Evolutionary conservation across 2,329 filamentous ascomycete species (phyloP).

Genomic region (Trichocomaceae sp.): DNA sequence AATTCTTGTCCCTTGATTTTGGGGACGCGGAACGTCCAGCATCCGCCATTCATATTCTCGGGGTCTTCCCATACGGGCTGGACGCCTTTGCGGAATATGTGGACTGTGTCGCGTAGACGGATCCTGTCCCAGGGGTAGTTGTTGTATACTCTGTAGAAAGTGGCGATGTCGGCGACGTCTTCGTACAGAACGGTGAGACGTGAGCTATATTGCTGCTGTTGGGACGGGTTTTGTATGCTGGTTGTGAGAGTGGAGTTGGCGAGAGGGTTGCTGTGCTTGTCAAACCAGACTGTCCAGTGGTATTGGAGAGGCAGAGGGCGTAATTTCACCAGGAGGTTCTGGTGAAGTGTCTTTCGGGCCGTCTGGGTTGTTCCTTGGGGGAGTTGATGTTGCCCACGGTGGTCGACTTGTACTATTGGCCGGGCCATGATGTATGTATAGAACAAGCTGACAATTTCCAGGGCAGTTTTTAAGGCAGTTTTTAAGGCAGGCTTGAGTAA

Average conservation of each 20-base stretch:
- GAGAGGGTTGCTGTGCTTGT: slow-evolving; percentile 30
- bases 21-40: slow-evolving; percentile 86
- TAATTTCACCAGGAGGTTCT: slow-evolving; percentile 40
- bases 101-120: slow-evolving; percentile 69
- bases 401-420: slow-evolving; percentile 2
- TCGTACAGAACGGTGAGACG: slow-evolving; percentile 34
- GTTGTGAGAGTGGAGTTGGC: neutral
- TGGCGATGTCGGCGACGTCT: slow-evolving; percentile 37
- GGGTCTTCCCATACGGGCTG: slow-evolving; percentile 77
- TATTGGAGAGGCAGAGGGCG: slow-evolving; percentile 43
- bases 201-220: slow-evolving; percentile 9
- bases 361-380: slow-evolving; percentile 2
- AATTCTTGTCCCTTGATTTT: slow-evolving; percentile 59
- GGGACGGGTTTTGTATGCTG: slow-evolving; percentile 10
- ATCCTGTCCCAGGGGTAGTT: slow-evolving; percentile 71
- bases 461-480: neutral
- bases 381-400: neutral
- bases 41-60: slow-evolving; percentile 76
- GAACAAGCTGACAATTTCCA: neutral
- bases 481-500: neutral
- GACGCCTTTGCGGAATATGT: slow-evolving; percentile 73
- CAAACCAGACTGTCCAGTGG: slow-evolving; percentile 44
- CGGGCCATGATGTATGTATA: neutral
- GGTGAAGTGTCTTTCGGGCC: slow-evolving; percentile 35
- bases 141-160: slow-evolving; percentile 74